These are phyloP conservation scores for Beta lomatogona DNA, from an alignment of 179 eudicot species.

Conservation along the genomic window DNA sequence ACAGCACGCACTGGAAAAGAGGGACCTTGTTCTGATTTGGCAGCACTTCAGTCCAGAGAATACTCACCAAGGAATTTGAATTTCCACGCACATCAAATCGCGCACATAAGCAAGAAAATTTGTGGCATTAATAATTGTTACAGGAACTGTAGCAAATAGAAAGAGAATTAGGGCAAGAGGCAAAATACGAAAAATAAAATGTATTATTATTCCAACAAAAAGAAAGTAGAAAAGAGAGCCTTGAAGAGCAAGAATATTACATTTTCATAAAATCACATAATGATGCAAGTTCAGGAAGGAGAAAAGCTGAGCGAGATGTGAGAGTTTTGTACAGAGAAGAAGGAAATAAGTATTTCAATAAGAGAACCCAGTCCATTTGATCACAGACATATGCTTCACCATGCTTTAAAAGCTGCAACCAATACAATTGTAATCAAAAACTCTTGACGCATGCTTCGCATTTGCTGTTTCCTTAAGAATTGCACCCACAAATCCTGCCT, in stretches of 20 bases:
- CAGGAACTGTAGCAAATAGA: not conserved
- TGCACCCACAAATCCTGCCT: slow-evolving; percentile 92
- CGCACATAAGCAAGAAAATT: too few relatives aligned
- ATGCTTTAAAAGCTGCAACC: not conserved
- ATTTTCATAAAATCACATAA: not conserved
- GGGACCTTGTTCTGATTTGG: not conserved
- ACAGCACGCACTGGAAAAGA: not conserved
- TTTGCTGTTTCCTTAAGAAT: slow-evolving; percentile 84
- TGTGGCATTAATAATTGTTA: not conserved
- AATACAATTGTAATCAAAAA: slow-evolving; percentile 23
- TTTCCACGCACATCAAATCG: too few relatives aligned
- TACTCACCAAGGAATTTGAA: too few relatives aligned
- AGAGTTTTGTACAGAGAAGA: not conserved
- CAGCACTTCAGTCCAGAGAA: not conserved
- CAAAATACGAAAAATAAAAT: not conserved
- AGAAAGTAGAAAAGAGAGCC: not conserved
- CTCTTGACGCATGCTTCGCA: slow-evolving; percentile 79
- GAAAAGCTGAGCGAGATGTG: not conserved
- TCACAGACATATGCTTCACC: not conserved
- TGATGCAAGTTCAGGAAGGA: not conserved
- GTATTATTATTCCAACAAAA: too few relatives aligned
- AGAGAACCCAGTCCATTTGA: not conserved
- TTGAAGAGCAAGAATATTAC: not conserved
- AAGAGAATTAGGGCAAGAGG: not conserved
- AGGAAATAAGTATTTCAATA: not conserved